phyloP scores from a whole-genome alignment of 2,329 filamentous ascomycete species.

The Fusarium sp. region DNA sequence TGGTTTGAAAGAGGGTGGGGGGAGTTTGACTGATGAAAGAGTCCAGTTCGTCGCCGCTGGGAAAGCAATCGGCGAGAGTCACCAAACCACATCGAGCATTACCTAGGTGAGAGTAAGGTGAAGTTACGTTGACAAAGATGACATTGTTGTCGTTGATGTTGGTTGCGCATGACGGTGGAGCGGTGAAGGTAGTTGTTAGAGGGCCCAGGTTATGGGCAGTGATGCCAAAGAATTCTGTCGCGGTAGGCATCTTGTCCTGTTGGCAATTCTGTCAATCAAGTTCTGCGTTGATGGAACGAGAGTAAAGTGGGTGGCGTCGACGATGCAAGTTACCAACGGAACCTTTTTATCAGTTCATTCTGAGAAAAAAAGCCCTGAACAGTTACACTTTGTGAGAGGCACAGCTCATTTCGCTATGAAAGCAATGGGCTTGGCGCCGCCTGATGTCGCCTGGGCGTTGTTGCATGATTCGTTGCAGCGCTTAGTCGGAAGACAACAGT shows the following conservation, averaged over 20 bases:
- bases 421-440: background rate
- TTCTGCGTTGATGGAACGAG: no score
- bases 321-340: no score
- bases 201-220: background rate
- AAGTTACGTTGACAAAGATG: background rate
- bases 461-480: background rate
- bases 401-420: background rate
- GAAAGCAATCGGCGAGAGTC: background rate
- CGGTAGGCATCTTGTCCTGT: background rate
- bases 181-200: background rate
- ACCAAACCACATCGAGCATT: background rate
- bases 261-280: background rate
- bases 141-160: background rate
- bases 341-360: background rate
- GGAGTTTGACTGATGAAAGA: background rate
- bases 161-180: constrained; percentile 3
- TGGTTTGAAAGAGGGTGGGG: background rate
- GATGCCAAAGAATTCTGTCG: constrained; percentile 6
- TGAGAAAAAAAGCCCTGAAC: background rate
- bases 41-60: background rate
- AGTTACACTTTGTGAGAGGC: background rate
- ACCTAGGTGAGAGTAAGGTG: background rate
- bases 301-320: no score
- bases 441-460: background rate
- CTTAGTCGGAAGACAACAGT: background rate